Base-by-base conservation (phyloP, 139 green algal genomes). In the Chlamydomonas applanata region DNA sequence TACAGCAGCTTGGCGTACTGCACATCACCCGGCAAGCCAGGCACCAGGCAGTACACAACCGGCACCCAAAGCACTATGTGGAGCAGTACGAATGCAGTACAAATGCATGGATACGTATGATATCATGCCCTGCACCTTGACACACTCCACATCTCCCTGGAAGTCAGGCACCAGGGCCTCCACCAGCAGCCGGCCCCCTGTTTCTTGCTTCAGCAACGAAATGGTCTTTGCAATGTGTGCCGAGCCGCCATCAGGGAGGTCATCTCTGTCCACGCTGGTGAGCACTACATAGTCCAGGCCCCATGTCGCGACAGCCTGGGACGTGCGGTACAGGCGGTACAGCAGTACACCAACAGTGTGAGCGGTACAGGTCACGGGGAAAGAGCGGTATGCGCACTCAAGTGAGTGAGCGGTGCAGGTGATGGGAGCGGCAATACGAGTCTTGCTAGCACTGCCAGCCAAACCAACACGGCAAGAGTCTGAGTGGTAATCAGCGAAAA, bases 271-370 rank as follows among this genome's bases (percentile, higher is more conserved):
- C 27, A 99, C 96, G n/a, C 81, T 94, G 24, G 96, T 99, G 14
- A 99, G 86, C 56, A 99, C 96, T 35, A 99, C 88, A 69, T 99
- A 99, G 74, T 97, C 96, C 44, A 99, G 85, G 44, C 96, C 96
- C 96, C 96, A 99, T 17, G 80, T 84, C 1, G 92, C 91, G 2
- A 98, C 86, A 0, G 94, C 93, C 65, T 91, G 90, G 24, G 94
- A 89, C 4, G 59, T 66, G 59, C 11, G 59, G 24, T 14, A 62
- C 53, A 62, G 4, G 9, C 53, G 40, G 40, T n/a, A n/a, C n/a
- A n/a, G n/a, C n/a, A n/a, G n/a, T n/a, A n/a, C n/a, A n/a, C n/a
- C n/a, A n/a, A n/a, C n/a, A n/a, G n/a, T n/a, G n/a, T n/a, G n/a
- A n/a, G n/a, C n/a, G n/a, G n/a, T n/a, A n/a, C n/a, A n/a, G n/a